phyloP scores from a whole-genome alignment of 2,329 filamentous ascomycete species.

The Xylaria sp. region DNA sequence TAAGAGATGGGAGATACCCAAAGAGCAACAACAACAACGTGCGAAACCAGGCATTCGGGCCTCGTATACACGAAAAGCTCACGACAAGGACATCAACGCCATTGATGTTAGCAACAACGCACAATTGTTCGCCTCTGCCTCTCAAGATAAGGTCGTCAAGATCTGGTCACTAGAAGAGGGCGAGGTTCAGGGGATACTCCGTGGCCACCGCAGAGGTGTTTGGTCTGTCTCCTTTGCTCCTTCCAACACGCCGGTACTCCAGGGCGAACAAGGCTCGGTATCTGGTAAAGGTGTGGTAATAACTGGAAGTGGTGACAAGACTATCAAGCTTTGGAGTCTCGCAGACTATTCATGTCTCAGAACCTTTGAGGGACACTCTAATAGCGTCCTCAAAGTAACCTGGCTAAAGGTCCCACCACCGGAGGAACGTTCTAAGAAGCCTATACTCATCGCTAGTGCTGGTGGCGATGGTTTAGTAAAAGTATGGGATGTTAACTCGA shows the following conservation, averaged over 20 bases:
- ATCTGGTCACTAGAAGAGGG: slow-evolving; percentile 94
- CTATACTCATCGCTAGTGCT: slow-evolving; percentile 81
- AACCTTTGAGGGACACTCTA: slow-evolving; percentile 95
- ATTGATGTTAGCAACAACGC: slow-evolving; percentile 80
- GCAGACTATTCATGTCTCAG: slow-evolving; percentile 91
- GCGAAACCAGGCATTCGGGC: slow-evolving; percentile 70
- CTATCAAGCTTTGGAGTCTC: slow-evolving; percentile 93
- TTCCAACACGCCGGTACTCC: slow-evolving; percentile 75
- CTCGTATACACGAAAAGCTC: slow-evolving; percentile 89
- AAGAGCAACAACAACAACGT: slow-evolving; percentile 55
- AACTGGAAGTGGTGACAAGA: slow-evolving; percentile 96
- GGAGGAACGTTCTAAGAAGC: slow-evolving; percentile 65
- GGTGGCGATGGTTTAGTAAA: slow-evolving; percentile 96
- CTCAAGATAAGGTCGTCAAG: slow-evolving; percentile 96
- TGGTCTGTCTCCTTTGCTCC: slow-evolving; percentile 96
- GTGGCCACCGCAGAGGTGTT: slow-evolving; percentile 92
- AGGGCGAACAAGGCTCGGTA: slow-evolving; percentile 75
- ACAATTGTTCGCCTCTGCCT: slow-evolving; percentile 92
- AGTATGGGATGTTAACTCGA: slow-evolving; percentile 89
- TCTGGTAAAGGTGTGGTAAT: slow-evolving; percentile 84
- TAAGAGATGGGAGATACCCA: slow-evolving; percentile 89
- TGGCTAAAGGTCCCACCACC: slow-evolving; percentile 74
- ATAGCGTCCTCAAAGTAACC: slow-evolving; percentile 91
- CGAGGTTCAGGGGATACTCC: slow-evolving; percentile 88
- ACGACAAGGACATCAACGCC: slow-evolving; percentile 99